Conservation (phyloP, 2,329 filamentous ascomycete genomes). For the Arthrobotrys iridis region DNA sequence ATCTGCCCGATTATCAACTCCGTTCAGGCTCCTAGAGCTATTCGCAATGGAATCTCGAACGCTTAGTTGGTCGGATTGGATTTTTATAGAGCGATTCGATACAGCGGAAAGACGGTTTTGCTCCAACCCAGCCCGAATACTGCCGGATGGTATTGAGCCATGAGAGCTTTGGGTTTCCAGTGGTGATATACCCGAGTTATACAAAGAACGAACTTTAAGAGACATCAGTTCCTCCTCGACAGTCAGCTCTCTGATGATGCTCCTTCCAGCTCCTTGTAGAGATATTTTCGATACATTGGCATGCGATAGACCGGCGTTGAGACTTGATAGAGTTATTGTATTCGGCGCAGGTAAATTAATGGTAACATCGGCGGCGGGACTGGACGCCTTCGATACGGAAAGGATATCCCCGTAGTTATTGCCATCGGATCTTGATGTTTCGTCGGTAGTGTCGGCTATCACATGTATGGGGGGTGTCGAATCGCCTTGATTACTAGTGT, state of each 20-base stretch:
- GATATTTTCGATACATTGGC: conserved; percentile 40
- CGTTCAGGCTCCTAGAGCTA: conserved; percentile 42
- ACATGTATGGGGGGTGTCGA: conserved; percentile 1
- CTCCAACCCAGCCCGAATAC: conserved; percentile 54
- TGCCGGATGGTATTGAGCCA: conserved; percentile 56
- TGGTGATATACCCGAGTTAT: conserved; percentile 56
- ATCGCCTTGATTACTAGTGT: background rate
- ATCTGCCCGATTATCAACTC: conserved; percentile 57
- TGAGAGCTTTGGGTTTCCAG: conserved; percentile 50
- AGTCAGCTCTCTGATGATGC: conserved; percentile 50
- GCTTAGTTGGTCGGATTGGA: conserved; percentile 27
- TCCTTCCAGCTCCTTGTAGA: conserved; percentile 37
- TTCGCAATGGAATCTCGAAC: conserved; percentile 35
- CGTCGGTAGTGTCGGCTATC: background rate
- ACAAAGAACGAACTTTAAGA: conserved; percentile 58
- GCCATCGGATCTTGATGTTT: background rate
- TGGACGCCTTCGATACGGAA: background rate
- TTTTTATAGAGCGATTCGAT: conserved; percentile 46
- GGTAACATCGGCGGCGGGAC: background rate
- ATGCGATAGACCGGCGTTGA: background rate
- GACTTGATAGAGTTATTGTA: background rate
- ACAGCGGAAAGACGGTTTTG: conserved; percentile 49
- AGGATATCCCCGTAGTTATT: background rate
- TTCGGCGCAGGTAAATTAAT: background rate
- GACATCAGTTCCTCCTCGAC: conserved; percentile 58